Base-by-base conservation (phyloP, 2,329 filamentous ascomycete genomes). In the Diplocarpon rosae region DNA sequence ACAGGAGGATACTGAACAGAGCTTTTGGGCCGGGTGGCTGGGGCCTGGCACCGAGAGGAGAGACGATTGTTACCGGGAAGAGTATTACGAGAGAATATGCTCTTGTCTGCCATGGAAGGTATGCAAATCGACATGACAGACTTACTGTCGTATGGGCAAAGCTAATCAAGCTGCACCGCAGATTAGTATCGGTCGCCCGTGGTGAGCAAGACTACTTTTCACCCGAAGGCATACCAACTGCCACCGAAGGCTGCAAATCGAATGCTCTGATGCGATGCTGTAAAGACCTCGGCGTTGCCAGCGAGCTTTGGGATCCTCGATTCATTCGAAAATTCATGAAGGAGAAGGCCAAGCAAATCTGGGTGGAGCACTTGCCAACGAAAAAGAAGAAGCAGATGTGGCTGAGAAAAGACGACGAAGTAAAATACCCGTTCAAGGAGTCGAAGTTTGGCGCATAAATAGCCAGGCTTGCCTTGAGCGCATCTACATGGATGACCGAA, bases 251-350 rank as follows among this genome's bases (percentile, higher is more conserved):
- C 42, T 94, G 88, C 73, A 95, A 95, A 67, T 95, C 88, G 51
- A 98, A 98, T 62, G 92, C 92, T 11, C 73, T 98, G 54, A 93
- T 96, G 80, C 85, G 92, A 47, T 96, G 90, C 74, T 96, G 92
- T 72, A 98, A 98, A 69, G 92, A 98, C 64, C 69, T 98, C 28
- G 92, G 92, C 30, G 84, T 98, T 53, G 92, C 87, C 1, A 89
- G 83, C 52, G 92, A 98, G 66, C 75, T 98, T 15, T 98, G 92
- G 92, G 92, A 98, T 67, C 92, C 92, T 30, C 72, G 85, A 44
- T 98, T 84, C 68, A 87, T 96, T 53, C 78, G 85, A 57, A 76
- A 75, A 56, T 98, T 87, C 68, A 84, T 84, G 71, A 78, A 78
- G 57, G 68, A 80, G 56, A 68, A 84, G 60, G 81, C 80, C 45